Conservation (phyloP, 495 filamentous ascomycete species). For the Rusavskia elegans region DNA sequence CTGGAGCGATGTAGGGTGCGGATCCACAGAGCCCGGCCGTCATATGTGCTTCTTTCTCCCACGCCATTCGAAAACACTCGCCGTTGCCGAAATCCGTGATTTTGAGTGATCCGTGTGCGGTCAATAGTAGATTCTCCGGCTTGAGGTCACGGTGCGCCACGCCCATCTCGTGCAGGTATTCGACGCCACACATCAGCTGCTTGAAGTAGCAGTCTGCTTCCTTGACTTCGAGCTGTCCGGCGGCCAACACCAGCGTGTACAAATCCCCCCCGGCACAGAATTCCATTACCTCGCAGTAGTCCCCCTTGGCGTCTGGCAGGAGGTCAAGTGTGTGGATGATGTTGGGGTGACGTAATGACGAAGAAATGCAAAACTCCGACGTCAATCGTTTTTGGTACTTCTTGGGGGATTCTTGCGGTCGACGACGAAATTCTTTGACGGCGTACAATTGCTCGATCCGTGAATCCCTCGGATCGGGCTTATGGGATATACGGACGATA, state of each 20-base stretch:
- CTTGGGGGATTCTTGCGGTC: conserved; percentile 84
- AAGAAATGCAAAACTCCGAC: conserved; percentile 98
- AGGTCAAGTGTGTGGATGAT: conserved; percentile 97
- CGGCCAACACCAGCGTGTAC: conserved; percentile 84
- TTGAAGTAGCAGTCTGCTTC: conserved; percentile 99
- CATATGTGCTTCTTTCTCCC: conserved; percentile 97
- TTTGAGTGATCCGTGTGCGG: conserved; percentile 85
- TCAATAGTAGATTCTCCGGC: conserved; percentile 91
- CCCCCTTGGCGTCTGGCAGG: conserved; percentile 87
- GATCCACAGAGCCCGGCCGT: conserved; percentile 91
- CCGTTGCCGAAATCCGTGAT: conserved; percentile 99
- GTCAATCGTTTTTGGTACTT: conserved; percentile 97
- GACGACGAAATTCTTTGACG: conserved; percentile 92
- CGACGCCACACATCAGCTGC: conserved; percentile 97
- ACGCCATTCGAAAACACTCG: conserved; percentile 99
- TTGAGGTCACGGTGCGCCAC: conserved; percentile 96
- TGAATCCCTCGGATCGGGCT: conserved; percentile 66
- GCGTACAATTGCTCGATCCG: conserved; percentile 82
- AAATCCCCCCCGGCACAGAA: conserved; percentile 95
- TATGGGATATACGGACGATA: conserved; percentile 97
- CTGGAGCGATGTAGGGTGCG: conserved; percentile 92
- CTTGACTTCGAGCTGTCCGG: conserved; percentile 78
- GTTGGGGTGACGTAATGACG: conserved; percentile 89
- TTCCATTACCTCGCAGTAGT: conserved; percentile 99
- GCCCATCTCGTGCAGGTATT: conserved; percentile 99